A percentile compares a stretch with the other conserved stretches of the same genome.
phyloP scores from a whole-genome alignment of 768 basidiomycete species.

The Naganishia friedmannii region DNA sequence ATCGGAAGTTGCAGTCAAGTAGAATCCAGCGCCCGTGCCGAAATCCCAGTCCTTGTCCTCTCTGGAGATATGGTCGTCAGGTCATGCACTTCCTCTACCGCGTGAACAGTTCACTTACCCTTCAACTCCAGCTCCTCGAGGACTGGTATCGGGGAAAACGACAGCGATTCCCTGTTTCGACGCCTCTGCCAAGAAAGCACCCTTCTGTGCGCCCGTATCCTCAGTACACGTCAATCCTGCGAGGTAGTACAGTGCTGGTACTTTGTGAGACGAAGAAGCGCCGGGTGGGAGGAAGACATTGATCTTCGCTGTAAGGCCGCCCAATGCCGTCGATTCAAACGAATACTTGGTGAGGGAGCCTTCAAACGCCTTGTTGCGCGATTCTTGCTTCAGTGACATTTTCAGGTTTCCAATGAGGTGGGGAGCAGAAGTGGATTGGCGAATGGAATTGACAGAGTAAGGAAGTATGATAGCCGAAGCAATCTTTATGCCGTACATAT shows the following conservation, averaged over 20 bases:
- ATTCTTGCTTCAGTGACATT: slow-evolving; percentile 64
- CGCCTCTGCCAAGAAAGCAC: slow-evolving; percentile 82
- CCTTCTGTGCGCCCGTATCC: slow-evolving; percentile 93
- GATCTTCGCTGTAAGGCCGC: slow-evolving; percentile 62
- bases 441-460: neutral
- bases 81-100: no score
- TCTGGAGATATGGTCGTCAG: neutral
- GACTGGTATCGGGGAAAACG: slow-evolving; percentile 93
- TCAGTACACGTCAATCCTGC: slow-evolving; percentile 71
- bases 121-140: slow-evolving; percentile 80
- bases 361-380: slow-evolving; percentile 73
- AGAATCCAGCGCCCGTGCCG: slow-evolving; percentile 93
- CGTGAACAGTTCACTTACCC: slow-evolving; percentile 62
- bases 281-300: slow-evolving; percentile 81
- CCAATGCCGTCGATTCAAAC: slow-evolving; percentile 43
- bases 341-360: slow-evolving; percentile 77
- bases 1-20: slow-evolving; percentile 77
- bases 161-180: slow-evolving; percentile 81
- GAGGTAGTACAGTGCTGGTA: slow-evolving; percentile 69
- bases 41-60: slow-evolving; percentile 73
- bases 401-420: neutral
- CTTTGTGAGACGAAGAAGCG: slow-evolving; percentile 58
- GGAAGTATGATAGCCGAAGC: neutral
- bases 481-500: neutral
- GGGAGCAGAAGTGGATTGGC: neutral